Percentiles rank a stretch among this genome's conserved stretches.
These are phyloP conservation scores for Sugiyamaella grinbergsii DNA, from an alignment of 1,139 yeast genomes.

Conservation along the genomic window DNA sequence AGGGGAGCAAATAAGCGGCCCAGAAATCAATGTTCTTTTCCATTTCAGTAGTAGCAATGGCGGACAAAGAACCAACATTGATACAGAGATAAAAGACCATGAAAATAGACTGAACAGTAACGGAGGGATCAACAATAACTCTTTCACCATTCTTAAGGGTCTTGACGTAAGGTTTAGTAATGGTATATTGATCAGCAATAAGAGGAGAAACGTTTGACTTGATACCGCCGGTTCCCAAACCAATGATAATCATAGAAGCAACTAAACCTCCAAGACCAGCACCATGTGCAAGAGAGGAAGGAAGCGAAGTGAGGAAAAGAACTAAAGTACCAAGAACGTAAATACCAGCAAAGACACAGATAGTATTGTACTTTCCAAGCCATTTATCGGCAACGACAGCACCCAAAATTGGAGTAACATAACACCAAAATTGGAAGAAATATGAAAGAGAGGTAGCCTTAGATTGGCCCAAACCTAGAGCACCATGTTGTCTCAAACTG, in stretches of 20 bases:
- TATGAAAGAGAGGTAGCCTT: constrained; percentile 76
- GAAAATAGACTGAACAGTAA: constrained; percentile 73
- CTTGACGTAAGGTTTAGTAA: constrained; percentile 59
- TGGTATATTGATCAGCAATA: constrained; percentile 72
- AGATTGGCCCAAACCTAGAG: constrained; percentile 59
- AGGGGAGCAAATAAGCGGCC: constrained; percentile 72
- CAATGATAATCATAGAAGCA: constrained; percentile 65
- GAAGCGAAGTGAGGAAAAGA: constrained; percentile 71
- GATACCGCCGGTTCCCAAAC: constrained; percentile 81
- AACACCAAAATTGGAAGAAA: constrained; percentile 82
- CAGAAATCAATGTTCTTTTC: constrained; percentile 74
- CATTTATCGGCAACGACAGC: constrained; percentile 76
- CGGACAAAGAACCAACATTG: constrained; percentile 77
- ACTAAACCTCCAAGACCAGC: constrained; percentile 55
- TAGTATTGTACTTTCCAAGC: constrained; percentile 72
- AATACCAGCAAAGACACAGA: constrained; percentile 59
- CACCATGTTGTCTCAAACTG: constrained; percentile 56
- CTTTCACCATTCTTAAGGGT: constrained; percentile 62
- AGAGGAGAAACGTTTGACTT: constrained; percentile 78
- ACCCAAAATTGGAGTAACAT: constrained; percentile 75
- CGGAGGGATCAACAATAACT: constrained; percentile 70
- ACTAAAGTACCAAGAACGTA: constrained; percentile 64
- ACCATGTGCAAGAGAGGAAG: constrained; percentile 54
- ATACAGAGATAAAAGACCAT: constrained; percentile 78
- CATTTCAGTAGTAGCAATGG: constrained; percentile 73